Base-by-base conservation (phyloP, 2,329 filamentous ascomycete species). In the Sporothrix mexicana region DNA sequence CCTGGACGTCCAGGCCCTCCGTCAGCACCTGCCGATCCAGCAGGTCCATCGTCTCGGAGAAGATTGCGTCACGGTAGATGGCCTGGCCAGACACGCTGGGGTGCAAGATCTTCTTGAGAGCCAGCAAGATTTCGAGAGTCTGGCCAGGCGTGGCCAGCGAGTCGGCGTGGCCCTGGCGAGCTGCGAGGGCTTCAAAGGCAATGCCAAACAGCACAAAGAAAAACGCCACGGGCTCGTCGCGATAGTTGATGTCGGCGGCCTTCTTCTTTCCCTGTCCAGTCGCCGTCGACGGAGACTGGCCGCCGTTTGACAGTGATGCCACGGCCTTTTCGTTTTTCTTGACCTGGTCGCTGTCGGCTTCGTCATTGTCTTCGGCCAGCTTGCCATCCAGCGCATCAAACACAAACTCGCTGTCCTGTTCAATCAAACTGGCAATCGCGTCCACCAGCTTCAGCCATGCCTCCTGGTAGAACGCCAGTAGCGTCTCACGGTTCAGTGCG, bases 141-240 rank as follows among this genome's bases (percentile, higher is more conserved):
- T 97, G 94, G 76, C 92, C 91, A 75, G 91, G 91, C 0, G 90
- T 90, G 3, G 90, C 91, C 43, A 94, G 86, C 68, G 91, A 85
- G 76, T 92, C 90, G 47, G 83, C 84, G 67, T 88, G 86, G 25
- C 89, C 88, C 5, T 92, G 91, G 64, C 94, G 90, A 7, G 93
- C 94, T 8, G 95, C 95, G 25, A 99, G 88, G 20, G 97, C 95
- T 82, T 99, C 97, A 77, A 99, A 98, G 0, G 95, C 94, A 73
- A 99, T 91, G 12, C 96, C 96, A 77, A 98, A 99, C 0, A 99
- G 87, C 15, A 99, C 95, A 78, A 99, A 99, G 85, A 99, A 99
- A 86, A 99, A 99, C 0, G 96, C 96, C 1, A 98, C 94, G 0
- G 96, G 96, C 80, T 99, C 96, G 79, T 98, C 95, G 66, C 96